Conservation (phyloP, 139 green algal species). For the Picochlorum sp. region DNA sequence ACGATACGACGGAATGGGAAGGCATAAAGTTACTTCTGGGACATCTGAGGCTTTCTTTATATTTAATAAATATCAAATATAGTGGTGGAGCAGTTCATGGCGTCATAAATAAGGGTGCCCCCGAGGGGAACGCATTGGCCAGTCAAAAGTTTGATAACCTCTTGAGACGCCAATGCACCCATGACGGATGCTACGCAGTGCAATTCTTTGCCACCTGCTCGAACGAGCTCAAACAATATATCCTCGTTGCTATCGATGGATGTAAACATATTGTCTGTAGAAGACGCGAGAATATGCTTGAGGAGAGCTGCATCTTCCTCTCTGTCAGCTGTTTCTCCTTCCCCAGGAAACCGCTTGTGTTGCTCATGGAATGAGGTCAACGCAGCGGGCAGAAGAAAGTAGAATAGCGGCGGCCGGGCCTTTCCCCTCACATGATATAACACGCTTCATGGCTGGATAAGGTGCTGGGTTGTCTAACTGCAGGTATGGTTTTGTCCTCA, state of each 20-base stretch:
- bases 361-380: constrained; percentile 57
- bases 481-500: constrained; percentile 50
- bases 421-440: constrained; percentile 39
- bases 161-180: constrained; percentile 86
- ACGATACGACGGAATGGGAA: background rate
- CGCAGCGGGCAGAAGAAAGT: constrained; percentile 66
- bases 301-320: constrained; percentile 71
- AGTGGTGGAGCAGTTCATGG: constrained; percentile 51
- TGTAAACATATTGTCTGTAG: constrained; percentile 36
- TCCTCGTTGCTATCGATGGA: constrained; percentile 28
- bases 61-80: constrained; percentile 27
- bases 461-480: constrained; percentile 14
- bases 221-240: constrained; percentile 59
- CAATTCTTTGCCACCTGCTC: constrained; percentile 72
- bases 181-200: constrained; percentile 80
- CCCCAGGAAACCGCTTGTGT: constrained; percentile 50
- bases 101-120: constrained; percentile 85
- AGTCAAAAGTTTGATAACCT: constrained; percentile 95
- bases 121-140: constrained; percentile 80
- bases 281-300: constrained; percentile 31
- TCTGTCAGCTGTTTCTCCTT: constrained; percentile 17
- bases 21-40: background rate
- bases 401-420: constrained; percentile 54
- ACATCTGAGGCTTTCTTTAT: background rate
- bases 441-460: constrained; percentile 20